phyloP scores from a whole-genome alignment of 805 yeast species.

The Phaffomyces opuntiae region DNA sequence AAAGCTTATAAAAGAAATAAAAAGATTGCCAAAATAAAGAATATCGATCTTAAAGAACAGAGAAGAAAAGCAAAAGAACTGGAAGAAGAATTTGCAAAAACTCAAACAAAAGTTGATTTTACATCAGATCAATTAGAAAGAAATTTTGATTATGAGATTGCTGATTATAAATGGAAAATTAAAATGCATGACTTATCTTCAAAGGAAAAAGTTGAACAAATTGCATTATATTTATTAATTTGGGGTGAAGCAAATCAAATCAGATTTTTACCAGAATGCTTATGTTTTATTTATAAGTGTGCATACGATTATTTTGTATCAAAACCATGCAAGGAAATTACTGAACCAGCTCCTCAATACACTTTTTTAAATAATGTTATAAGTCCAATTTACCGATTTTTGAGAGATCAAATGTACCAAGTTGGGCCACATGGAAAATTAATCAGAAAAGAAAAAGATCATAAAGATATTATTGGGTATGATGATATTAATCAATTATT shows the following conservation, averaged over 20 bases:
- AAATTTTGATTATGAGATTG: conserved; percentile 48
- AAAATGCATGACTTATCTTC: conserved; percentile 43
- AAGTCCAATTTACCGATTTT: conserved; percentile 61
- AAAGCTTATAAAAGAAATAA: conserved; percentile 36
- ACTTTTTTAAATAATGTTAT: conserved; percentile 58
- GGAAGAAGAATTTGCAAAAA: conserved; percentile 41
- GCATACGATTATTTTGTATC: conserved; percentile 55
- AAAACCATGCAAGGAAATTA: conserved; percentile 27
- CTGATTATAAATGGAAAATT: conserved; percentile 57
- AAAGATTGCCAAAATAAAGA: conserved; percentile 35
- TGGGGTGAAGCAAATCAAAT: conserved; percentile 93
- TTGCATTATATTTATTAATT: conserved; percentile 63
- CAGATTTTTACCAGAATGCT: conserved; percentile 81
- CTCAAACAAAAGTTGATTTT: conserved; percentile 47
- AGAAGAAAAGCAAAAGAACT: conserved; percentile 35
- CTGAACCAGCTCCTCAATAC: conserved; percentile 29
- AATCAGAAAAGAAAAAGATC: conserved; percentile 50
- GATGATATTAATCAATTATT: conserved; percentile 86
- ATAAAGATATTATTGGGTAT: conserved; percentile 68
- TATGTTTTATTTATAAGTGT: conserved; percentile 78
- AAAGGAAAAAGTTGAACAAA: conserved; percentile 49
- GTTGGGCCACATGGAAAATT: conserved; percentile 39
- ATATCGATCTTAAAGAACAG: conserved; percentile 28
- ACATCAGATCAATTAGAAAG: conserved; percentile 36
- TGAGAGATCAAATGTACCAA: conserved; percentile 48